These are phyloP conservation scores for Pleurotus giganteus DNA, from an alignment of 768 basidiomycete genomes.

Conservation along the genomic window DNA sequence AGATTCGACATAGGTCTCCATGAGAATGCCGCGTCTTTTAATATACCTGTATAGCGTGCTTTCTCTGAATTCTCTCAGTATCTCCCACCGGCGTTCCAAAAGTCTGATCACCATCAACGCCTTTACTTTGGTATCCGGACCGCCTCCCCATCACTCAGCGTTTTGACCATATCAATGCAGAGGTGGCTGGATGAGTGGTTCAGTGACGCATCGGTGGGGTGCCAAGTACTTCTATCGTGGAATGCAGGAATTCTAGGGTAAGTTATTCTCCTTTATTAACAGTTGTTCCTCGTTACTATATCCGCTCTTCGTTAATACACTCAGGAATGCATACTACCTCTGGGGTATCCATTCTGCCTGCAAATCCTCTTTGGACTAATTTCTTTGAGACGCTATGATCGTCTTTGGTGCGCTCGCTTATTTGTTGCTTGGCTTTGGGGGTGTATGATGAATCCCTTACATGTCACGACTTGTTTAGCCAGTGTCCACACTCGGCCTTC, in stretches of 20 bases:
- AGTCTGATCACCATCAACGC: background rate
- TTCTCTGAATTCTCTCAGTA: background rate
- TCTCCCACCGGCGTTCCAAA: background rate
- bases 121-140: slow-evolving; percentile 3
- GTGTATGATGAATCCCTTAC: background rate
- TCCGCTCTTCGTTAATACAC: background rate
- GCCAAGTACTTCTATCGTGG: background rate
- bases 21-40: background rate
- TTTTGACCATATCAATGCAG: background rate
- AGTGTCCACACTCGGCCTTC: background rate
- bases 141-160: background rate
- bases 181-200: background rate
- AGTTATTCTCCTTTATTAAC: too few relatives aligned
- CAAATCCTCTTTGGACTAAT: background rate
- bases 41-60: background rate
- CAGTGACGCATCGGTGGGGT: background rate
- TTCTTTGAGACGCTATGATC: background rate
- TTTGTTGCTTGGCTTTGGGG: background rate
- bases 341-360: background rate
- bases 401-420: background rate
- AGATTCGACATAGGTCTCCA: background rate
- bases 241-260: background rate
- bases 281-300: too few relatives aligned
- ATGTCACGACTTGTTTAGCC: background rate
- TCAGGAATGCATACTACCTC: background rate